Evolutionary conservation across 2,329 filamentous ascomycete genomes (phyloP).

Genomic region (Cladosporium sp.): DNA sequence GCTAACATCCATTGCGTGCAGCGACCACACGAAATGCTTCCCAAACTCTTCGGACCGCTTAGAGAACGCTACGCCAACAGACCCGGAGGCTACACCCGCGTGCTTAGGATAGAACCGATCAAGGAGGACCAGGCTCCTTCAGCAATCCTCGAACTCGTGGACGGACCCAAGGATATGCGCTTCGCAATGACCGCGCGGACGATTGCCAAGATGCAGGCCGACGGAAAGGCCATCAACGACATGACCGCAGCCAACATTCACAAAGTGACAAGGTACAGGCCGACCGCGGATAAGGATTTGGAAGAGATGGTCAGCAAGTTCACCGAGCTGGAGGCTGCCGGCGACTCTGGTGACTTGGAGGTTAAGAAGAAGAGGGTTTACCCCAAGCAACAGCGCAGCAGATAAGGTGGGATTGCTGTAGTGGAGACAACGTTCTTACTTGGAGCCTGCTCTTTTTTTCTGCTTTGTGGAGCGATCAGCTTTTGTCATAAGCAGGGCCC

Average conservation of each 20-base stretch:
- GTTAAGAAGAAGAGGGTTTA: conserved; percentile 34
- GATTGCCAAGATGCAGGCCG: conserved; percentile 55
- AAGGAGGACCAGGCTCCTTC: conserved; percentile 83
- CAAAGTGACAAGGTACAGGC: conserved; percentile 76
- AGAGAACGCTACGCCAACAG: conserved; percentile 71
- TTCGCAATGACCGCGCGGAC: conserved; percentile 90
- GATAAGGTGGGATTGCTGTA: conserved; percentile 15
- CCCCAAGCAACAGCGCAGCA: conserved; percentile 22
- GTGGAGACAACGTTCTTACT: no score
- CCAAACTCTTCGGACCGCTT: conserved; percentile 83
- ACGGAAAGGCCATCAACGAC: conserved; percentile 56
- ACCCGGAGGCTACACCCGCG: conserved; percentile 89
- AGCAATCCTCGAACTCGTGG: conserved; percentile 90
- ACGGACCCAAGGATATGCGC: conserved; percentile 87
- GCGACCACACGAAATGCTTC: conserved; percentile 65
- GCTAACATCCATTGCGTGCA: conserved; percentile 32
- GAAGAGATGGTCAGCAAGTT: conserved; percentile 53
- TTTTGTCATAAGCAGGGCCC: no score
- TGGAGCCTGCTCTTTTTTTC: no score
- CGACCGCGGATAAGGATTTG: conserved; percentile 61
- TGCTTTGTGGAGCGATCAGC: no score
- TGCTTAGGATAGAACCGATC: conserved; percentile 84
- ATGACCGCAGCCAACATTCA: conserved; percentile 72
- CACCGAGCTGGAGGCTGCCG: conserved; percentile 29
- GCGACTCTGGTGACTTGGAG: conserved; percentile 30